A percentile compares a stretch with the other conserved stretches of the same genome.
phyloP scores from a whole-genome alignment of 2,329 filamentous ascomycete genomes.

The Epichloe aotearoae region DNA sequence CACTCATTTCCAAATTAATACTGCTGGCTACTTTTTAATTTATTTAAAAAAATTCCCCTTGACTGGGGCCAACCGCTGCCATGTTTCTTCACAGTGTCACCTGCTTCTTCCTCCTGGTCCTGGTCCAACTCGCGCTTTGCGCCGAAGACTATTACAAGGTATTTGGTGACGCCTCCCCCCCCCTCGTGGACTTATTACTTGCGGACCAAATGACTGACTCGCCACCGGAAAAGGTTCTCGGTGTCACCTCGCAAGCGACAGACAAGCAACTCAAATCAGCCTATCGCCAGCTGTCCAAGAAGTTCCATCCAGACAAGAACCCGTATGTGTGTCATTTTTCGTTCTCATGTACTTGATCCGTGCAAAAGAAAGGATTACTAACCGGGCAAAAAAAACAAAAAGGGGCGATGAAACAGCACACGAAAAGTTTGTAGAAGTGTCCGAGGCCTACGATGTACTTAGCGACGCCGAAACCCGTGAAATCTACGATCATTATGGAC shows the following conservation, averaged over 20 bases:
- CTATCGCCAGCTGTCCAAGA: conserved; percentile 85
- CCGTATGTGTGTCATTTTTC: conserved; percentile 45
- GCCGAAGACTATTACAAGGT: conserved; percentile 73
- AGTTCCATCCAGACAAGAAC: conserved; percentile 96
- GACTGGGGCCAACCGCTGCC: conserved; percentile 12
- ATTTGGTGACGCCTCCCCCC: conserved; percentile 6
- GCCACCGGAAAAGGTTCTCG: conserved; percentile 43
- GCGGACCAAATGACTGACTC: not conserved
- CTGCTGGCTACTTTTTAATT: not conserved
- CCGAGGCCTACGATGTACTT: conserved; percentile 90
- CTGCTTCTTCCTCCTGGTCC: conserved; percentile 37
- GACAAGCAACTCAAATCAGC: conserved; percentile 88
- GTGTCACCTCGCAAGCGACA: conserved; percentile 62
- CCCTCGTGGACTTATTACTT: not conserved
- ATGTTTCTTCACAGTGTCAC: conserved; percentile 41
- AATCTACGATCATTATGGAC: conserved; percentile 89
- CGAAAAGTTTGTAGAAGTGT: conserved; percentile 84
- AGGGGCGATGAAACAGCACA: conserved; percentile 69
- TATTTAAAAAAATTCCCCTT: not conserved
- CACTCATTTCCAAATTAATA: not conserved
- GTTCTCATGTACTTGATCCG: too few relatives aligned
- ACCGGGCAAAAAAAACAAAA: not conserved
- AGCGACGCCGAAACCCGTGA: conserved; percentile 66
- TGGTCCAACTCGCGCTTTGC: conserved; percentile 42
- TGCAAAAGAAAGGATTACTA: not conserved